Base-by-base conservation (phyloP, 306 rosid species). In the Inga leiocalycina region DNA sequence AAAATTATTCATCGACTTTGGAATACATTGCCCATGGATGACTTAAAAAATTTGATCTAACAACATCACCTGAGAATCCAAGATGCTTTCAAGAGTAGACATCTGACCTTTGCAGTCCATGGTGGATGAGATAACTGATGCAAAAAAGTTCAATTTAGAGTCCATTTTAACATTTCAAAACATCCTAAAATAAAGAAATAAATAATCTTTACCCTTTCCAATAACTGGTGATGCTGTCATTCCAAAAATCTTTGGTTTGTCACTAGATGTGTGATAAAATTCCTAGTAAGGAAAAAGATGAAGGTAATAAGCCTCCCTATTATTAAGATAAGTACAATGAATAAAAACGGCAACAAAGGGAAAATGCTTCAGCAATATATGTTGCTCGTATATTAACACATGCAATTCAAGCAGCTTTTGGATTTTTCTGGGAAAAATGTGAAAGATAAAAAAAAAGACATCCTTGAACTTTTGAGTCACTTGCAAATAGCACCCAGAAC, bases 191-290 rank as follows among this genome's bases (percentile, higher is more conserved):
- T 24, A 24, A 72, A 48, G 11, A 30, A 8, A 57, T 39, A 37
- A 7, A 27, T 17, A 49, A 39, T 75, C 19, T 27, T 80, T 79
- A 89, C 97, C 93, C 83, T 89, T 90, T 62, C 86, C 86, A 24
- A 89, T 83, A 72, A 90, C 89, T 64, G 92, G 94, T 20, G 93
- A 90, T 52, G 94, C 90, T 1, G 92, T 92, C 93, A 90, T 89
- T 82, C 94, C 94, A 64, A 92, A 90, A 83, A 89, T 84, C 89
- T 82, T 92, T 64, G 94, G 93, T 87, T 90, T 92, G 75, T 82
- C 77, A 77, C 46, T 43, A 73, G 87, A 85, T 79, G 83, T 82
- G 89, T 90, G 89, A 78, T 90, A 92, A 76, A 90, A 89, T 61
- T 92, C 97, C 97, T 92, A 81, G 81, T 85, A 61, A 68, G 64